A percentile compares a stretch with the other conserved stretches of the same genome.
Conservation (phyloP, 2,329 filamentous ascomycete species). For the Cryphonectria radicalis region DNA sequence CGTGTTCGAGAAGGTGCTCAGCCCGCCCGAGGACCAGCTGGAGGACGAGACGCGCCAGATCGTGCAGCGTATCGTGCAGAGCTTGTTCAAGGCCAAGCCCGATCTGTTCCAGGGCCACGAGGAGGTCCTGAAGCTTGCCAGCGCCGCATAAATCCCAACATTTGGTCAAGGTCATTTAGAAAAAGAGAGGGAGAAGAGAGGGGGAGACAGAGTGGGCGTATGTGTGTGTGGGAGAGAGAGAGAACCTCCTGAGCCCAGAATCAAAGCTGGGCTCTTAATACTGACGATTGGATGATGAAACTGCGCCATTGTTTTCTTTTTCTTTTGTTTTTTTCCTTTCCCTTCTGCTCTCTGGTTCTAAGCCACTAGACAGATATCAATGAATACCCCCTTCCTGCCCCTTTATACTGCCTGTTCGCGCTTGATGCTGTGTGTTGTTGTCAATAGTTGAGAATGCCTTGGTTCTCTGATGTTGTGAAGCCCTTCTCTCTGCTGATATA, state of each 20-base stretch:
- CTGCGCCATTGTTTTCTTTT: conserved; percentile 14
- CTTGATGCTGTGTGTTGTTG: background rate
- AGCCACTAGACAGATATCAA: conserved; percentile 30
- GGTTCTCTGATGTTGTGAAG: conserved; percentile 19
- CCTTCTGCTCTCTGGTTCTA: conserved; percentile 9
- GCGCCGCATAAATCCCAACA: conserved; percentile 21
- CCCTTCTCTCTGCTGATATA: background rate
- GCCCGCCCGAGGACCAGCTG: conserved; percentile 74
- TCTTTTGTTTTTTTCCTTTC: conserved; percentile 3
- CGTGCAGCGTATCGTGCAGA: conserved; percentile 66
- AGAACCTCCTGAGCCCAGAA: background rate
- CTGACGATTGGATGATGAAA: conserved; percentile 27
- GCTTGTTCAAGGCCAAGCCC: conserved; percentile 42
- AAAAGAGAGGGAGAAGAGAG: background rate
- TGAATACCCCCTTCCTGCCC: conserved; percentile 29
- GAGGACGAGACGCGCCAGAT: conserved; percentile 71
- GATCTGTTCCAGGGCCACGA: conserved; percentile 39
- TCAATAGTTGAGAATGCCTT: background rate
- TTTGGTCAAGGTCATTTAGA: background rate
- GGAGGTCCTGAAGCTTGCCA: conserved; percentile 38
- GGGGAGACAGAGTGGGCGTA: too few species aligned
- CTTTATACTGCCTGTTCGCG: background rate
- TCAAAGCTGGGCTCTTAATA: conserved; percentile 10
- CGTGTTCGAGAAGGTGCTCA: conserved; percentile 74
- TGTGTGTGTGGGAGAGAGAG: background rate